A percentile compares a stretch with the other conserved stretches of the same genome.
phyloP scores from a whole-genome alignment of 2,329 filamentous ascomycete species.

The Beauveria sp. region DNA sequence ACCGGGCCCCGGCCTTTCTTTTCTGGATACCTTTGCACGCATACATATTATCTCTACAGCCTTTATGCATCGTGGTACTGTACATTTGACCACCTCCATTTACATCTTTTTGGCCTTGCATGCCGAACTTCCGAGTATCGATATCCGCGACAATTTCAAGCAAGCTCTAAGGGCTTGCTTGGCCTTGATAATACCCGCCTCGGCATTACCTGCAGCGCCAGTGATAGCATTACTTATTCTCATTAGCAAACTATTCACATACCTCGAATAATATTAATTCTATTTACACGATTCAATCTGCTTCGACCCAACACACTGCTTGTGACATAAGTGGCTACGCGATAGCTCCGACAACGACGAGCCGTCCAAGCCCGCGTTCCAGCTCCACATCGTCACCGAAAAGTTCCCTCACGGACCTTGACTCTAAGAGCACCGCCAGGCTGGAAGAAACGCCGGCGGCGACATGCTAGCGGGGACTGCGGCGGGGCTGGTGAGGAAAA shows the following conservation, averaged over 20 bases:
- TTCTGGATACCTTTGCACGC: background rate
- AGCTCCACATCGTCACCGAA: background rate
- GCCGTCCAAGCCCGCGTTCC: background rate
- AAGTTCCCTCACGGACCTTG: background rate
- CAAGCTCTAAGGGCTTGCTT: background rate
- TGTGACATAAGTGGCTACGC: background rate
- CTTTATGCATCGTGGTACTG: background rate
- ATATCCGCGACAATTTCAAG: background rate
- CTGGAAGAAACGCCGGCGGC: background rate
- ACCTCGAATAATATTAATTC: background rate
- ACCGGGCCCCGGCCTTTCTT: background rate
- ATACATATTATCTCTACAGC: background rate
- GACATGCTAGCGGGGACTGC: background rate
- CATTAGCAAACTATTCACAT: background rate
- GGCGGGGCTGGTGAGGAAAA: background rate
- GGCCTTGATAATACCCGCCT: background rate
- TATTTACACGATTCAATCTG: too few species aligned
- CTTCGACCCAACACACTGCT: too few species aligned
- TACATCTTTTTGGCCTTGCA: background rate
- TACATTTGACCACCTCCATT: background rate
- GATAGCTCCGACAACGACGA: conserved; percentile 7
- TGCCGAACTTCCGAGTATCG: background rate
- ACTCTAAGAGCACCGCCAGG: background rate
- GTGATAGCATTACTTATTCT: background rate
- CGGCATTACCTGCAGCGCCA: background rate